A percentile compares a stretch with the other conserved stretches of the same genome.
These are phyloP conservation scores for Geum urbanum DNA, from an alignment of 306 rosid species.

Conservation along the genomic window DNA sequence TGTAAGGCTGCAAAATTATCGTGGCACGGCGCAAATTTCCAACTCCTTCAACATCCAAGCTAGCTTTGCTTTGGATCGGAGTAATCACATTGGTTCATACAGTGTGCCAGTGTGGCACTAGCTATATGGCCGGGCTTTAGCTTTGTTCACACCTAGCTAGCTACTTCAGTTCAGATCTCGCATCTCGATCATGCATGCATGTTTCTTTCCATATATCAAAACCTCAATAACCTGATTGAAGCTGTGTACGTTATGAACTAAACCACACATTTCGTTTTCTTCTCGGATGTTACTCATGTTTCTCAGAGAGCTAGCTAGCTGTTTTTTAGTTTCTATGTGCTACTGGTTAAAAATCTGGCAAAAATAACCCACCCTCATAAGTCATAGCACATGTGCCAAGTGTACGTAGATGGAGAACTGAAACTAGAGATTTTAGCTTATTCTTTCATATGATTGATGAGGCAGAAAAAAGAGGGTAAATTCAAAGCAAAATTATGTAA, in stretches of 20 bases:
- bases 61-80: too few relatives aligned
- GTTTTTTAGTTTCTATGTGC: not conserved
- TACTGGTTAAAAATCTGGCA: not conserved
- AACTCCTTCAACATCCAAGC: not conserved
- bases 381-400: not conserved
- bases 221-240: too few relatives aligned
- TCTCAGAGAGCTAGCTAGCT: not conserved
- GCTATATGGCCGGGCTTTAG: too few relatives aligned
- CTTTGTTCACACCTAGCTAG: too few relatives aligned
- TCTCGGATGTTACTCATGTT: not conserved
- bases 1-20: not conserved
- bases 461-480: not conserved
- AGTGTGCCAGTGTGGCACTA: too few relatives aligned
- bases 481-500: not conserved
- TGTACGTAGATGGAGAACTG: not conserved
- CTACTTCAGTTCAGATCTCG: too few relatives aligned
- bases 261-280: too few relatives aligned
- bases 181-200: too few relatives aligned
- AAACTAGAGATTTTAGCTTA: not conserved
- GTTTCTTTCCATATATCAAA: too few relatives aligned
- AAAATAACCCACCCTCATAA: not conserved
- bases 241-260: too few relatives aligned
- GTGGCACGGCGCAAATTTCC: not conserved
- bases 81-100: too few relatives aligned
- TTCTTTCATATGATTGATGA: not conserved